phyloP scores from a whole-genome alignment of 1,284 basidiomycete species.

The Naganishia sp. region DNA sequence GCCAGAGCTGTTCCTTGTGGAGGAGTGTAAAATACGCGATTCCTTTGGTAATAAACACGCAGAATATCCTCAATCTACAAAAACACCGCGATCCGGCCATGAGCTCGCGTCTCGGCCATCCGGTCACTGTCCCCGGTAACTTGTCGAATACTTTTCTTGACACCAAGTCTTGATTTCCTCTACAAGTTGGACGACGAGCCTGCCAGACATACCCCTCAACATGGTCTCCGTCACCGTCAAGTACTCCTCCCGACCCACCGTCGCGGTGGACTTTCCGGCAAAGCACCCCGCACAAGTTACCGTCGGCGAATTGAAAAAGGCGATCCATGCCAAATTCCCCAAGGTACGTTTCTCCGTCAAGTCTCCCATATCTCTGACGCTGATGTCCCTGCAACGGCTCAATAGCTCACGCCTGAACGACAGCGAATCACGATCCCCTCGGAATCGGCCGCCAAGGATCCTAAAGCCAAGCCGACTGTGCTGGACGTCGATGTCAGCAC shows the following conservation, averaged over 20 bases:
- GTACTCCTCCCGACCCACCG: constrained; percentile 59
- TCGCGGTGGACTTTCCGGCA: constrained; percentile 61
- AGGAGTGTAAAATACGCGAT: too few species aligned
- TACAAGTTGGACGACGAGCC: neutral
- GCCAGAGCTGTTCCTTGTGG: too few species aligned
- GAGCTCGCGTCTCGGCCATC: too few species aligned
- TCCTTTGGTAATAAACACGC: too few species aligned
- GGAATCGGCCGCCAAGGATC: constrained; percentile 27
- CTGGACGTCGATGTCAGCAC: constrained; percentile 65
- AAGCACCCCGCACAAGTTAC: constrained; percentile 55
- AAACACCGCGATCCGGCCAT: too few species aligned
- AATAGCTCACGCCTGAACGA: constrained; percentile 68
- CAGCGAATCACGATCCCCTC: constrained; percentile 65
- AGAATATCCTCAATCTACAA: too few species aligned
- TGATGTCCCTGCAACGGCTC: neutral
- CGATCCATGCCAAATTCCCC: constrained; percentile 52
- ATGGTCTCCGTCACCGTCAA: constrained; percentile 67
- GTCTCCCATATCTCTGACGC: neutral
- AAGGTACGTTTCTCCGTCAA: constrained; percentile 56
- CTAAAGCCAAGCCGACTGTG: constrained; percentile 55
- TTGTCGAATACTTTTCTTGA: too few species aligned
- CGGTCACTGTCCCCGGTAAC: too few species aligned
- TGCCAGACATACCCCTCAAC: constrained; percentile 8
- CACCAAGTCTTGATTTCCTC: neutral
- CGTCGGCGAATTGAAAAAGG: constrained; percentile 54